Evolutionary conservation across 176 grass and related monocot species (phyloP), one percentile per base, ranked within the genome.

Genomic region (Pharus latifolius): DNA sequence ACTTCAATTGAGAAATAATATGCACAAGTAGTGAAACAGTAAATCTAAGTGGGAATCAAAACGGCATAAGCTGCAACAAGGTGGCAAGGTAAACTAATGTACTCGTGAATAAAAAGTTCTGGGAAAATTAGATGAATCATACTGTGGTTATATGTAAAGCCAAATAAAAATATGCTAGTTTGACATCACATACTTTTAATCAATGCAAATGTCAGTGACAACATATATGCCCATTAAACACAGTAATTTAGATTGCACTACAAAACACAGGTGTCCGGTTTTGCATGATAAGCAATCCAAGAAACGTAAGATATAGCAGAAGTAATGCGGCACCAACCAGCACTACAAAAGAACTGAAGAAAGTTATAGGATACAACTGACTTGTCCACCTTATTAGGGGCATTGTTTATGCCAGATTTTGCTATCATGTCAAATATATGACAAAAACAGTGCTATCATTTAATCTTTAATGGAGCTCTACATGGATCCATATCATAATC

Each of bases 211-310:
- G 37, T 38, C 41, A 14, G 37, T 27, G 31, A 5, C 60, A 52
- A n/a, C n/a, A n/a, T n/a, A n/a, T n/a, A n/a, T n/a, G 1, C 32
- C 20, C 58, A 63, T 75, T 75, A 75, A 37, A 62, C 49, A 8
- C 16, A 49, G 43, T 24, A 29, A 35, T 61, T 13, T 13, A n/a
- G 43, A 43, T n/a, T 27, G 33, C 33, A 6, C 1, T 30, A 44
- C 30, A 43, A 54, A 59, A 56, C 22, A 28, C 13, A 12, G 50
- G 19, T 70, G 53, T 37, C 48, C 2, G 30, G n/a, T 72, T 31
- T 58, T 38, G n/a, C 28, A n/a, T 58, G 52, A 31, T 28, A 43
- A 58, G n/a, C 46, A 11, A 73, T 73, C 18, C 53, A 23, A 59
- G 12, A n/a, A 46, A 46, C 23, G n/a, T 33, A 5, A 56, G 59